Conservation (phyloP, 441 rosid genomes). For the Pelargonium exstipulatum region DNA sequence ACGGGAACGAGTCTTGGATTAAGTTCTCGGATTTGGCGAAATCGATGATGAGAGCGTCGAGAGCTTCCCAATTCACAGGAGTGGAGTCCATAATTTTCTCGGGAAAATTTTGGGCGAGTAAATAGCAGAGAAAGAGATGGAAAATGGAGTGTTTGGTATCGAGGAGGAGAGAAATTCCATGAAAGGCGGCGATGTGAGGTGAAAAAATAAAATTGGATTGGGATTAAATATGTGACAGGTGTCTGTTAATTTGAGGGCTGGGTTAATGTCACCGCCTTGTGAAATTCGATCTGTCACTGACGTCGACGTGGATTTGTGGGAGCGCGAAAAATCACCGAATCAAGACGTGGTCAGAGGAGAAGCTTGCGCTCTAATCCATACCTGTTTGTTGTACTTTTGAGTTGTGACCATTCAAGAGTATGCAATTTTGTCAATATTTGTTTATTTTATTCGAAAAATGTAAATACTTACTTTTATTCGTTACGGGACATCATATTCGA, state of each 20-base stretch:
- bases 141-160: not conserved
- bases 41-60: slow-evolving; percentile 67
- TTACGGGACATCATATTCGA: too few species aligned
- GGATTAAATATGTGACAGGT: slow-evolving; percentile 30
- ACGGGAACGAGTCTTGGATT: slow-evolving; percentile 39
- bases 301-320: slow-evolving; percentile 1
- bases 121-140: not conserved
- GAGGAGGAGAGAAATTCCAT: slow-evolving; percentile 4
- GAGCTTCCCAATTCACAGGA: slow-evolving; percentile 83
- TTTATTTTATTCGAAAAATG: too few species aligned
- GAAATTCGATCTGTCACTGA: not conserved
- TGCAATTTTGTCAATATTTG: too few species aligned
- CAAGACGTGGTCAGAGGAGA: too few species aligned
- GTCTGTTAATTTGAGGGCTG: slow-evolving; percentile 5
- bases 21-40: slow-evolving; percentile 75
- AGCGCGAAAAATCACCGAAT: too few species aligned
- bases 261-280: not conserved
- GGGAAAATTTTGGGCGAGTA: slow-evolving; percentile 17
- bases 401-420: too few species aligned
- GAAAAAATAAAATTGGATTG: slow-evolving; percentile 7
- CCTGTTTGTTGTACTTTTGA: too few species aligned
- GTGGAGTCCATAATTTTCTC: slow-evolving; percentile 48
- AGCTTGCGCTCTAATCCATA: too few species aligned
- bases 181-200: slow-evolving; percentile 35
- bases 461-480: too few species aligned